Base-by-base conservation (phyloP, 805 yeast genomes). In the Candida sithepensis region DNA sequence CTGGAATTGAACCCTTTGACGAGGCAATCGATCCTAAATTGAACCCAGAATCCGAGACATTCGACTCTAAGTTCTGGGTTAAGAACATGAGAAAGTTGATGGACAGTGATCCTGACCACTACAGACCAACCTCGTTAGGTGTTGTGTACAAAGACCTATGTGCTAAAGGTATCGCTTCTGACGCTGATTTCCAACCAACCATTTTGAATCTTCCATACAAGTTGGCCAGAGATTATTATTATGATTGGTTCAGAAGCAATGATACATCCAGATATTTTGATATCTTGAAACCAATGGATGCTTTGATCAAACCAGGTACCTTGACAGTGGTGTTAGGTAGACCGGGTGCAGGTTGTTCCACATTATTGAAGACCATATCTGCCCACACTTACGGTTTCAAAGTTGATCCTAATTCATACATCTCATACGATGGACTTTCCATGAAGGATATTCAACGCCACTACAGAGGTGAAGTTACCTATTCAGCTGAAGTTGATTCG, bases 301-400 rank as follows among this genome's bases (percentile, higher is more conserved):
- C 83, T 16, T 45, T 76, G 3, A 69, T 82, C 46, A 68, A 72
- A 45, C 74, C 84, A 1, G 84, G 82, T 53, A 78, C 75, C 55
- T 73, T 78, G 79, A 65, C 76, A 44, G 68, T 78, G 47, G 80
- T 75, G 20, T 61, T 76, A 43, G 81, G 80, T 55, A 72, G 75
- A 62, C 85, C 86, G 2, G 85, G 85, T 58, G 79, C 85, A 32
- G 85, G 86, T 51, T 79, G 84, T 58, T 79, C 85, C 3, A 75
- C 84, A 4, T 62, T 80, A 34, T 61, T 81, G 55, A 74, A 74
- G 51, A 58, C 70, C 47, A 45, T 73, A 19, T 63, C 78, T n/a
- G 79, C 78, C 58, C 76, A 75, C 56, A 72, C 69, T 12, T 56
- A 61, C 23, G 71, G 69, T 24, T 67, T 68, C 45, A 55, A 63